Conservation (phyloP, 2,329 filamentous ascomycete species). For the Alternaria triticina region DNA sequence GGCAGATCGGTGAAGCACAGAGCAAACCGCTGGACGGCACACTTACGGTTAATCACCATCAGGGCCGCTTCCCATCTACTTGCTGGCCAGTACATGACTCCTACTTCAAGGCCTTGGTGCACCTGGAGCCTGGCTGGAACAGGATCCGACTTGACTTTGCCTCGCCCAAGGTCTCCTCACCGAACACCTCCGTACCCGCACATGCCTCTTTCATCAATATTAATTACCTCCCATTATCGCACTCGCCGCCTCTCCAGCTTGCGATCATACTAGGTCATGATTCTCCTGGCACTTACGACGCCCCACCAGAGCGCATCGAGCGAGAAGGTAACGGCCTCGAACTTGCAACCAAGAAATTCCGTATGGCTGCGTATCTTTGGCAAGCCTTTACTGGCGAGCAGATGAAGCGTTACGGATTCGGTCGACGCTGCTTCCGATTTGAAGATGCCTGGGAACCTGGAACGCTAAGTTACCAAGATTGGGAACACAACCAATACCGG, state of each 20-base stretch:
- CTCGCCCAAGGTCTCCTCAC: conserved; percentile 78
- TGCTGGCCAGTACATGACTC: conserved; percentile 88
- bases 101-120: conserved; percentile 89
- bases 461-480: conserved; percentile 77
- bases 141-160: conserved; percentile 85
- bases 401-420: conserved; percentile 89
- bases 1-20: conserved; percentile 76
- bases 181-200: conserved; percentile 68
- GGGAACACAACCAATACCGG: conserved; percentile 73
- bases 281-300: conserved; percentile 84
- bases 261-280: conserved; percentile 88
- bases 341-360: conserved; percentile 84
- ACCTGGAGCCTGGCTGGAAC: conserved; percentile 91
- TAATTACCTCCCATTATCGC: conserved; percentile 82
- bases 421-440: conserved; percentile 83
- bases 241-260: conserved; percentile 83
- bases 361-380: conserved; percentile 96
- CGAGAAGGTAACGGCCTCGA: conserved; percentile 84
- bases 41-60: conserved; percentile 78
- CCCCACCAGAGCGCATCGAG: conserved; percentile 74
- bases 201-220: conserved; percentile 83
- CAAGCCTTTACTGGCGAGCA: conserved; percentile 97
- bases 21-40: conserved; percentile 76
- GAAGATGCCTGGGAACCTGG: conserved; percentile 95
- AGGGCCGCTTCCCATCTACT: conserved; percentile 82